These are phyloP conservation scores for Nothopassalora personata DNA, from an alignment of 2,329 filamentous ascomycete species.

Conservation along the genomic window DNA sequence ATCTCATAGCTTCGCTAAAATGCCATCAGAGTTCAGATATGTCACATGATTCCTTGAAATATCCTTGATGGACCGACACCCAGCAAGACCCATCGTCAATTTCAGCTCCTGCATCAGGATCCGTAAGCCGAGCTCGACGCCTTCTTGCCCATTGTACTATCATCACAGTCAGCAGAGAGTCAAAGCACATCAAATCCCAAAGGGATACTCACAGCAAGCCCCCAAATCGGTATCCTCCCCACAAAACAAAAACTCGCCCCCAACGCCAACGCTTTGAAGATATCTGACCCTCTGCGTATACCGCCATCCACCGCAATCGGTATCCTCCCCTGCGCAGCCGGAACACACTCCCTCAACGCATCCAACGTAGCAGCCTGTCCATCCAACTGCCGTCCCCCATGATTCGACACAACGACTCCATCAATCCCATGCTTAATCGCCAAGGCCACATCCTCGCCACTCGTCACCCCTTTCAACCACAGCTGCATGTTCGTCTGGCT, in stretches of 20 bases:
- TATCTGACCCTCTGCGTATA: conserved; percentile 50
- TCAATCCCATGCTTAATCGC: conserved; percentile 40
- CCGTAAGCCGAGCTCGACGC: conserved; percentile 39
- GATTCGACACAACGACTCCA: conserved; percentile 49
- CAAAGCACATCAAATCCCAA: neutral
- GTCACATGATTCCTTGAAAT: conserved; percentile 11
- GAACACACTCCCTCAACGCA: conserved; percentile 40
- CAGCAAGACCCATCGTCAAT: conserved; percentile 36
- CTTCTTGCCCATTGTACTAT: conserved; percentile 28
- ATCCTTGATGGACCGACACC: conserved; percentile 16
- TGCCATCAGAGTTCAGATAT: conserved; percentile 7
- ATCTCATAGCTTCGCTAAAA: conserved; percentile 8
- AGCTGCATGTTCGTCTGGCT: conserved; percentile 44
- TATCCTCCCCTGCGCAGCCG: conserved; percentile 20
- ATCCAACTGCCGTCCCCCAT: conserved; percentile 54
- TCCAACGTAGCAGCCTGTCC: conserved; percentile 51
- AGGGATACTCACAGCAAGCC: conserved; percentile 32
- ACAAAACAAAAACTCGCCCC: conserved; percentile 47
- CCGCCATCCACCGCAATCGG: conserved; percentile 51
- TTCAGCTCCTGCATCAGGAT: conserved; percentile 37
- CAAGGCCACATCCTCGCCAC: conserved; percentile 38
- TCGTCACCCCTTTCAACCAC: conserved; percentile 41
- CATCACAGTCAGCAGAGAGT: neutral
- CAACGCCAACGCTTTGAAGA: conserved; percentile 52
- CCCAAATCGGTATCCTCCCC: conserved; percentile 46